Conservation (phyloP, 495 filamentous ascomycete genomes). For the Penicillium macrosclerotiorum region DNA sequence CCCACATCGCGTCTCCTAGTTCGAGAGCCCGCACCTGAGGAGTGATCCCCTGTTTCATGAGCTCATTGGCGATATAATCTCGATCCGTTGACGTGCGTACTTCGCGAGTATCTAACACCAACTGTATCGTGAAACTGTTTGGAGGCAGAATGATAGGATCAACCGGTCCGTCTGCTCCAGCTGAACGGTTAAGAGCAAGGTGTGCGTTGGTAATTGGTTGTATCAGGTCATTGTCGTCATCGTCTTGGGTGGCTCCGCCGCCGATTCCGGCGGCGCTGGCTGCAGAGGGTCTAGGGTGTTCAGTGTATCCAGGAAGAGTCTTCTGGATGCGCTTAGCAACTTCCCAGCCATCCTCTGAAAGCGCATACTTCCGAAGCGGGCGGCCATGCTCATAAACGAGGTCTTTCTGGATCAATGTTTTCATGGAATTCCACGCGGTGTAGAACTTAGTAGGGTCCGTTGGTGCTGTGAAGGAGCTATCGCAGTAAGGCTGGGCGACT, state of each 20-base stretch:
- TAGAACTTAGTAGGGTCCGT: slow-evolving; percentile 67
- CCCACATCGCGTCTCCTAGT: slow-evolving; percentile 78
- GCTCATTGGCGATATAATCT: slow-evolving; percentile 73
- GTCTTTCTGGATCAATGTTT: slow-evolving; percentile 70
- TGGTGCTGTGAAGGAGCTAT: slow-evolving; percentile 71
- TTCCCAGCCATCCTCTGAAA: slow-evolving; percentile 80
- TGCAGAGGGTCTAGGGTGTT: slow-evolving; percentile 19
- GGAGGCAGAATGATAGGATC: slow-evolving; percentile 60
- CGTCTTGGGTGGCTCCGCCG: neutral
- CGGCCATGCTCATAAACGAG: slow-evolving; percentile 70
- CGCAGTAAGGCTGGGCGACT: slow-evolving; percentile 68
- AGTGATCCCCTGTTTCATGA: slow-evolving; percentile 62
- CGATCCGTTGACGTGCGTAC: slow-evolving; percentile 72
- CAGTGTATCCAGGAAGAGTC: slow-evolving; percentile 30
- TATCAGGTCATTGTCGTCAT: slow-evolving; percentile 13
- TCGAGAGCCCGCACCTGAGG: slow-evolving; percentile 66
- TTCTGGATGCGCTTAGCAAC: slow-evolving; percentile 67
- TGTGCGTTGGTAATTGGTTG: neutral
- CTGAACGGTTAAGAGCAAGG: neutral
- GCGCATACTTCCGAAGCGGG: slow-evolving; percentile 63
- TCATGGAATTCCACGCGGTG: slow-evolving; percentile 87
- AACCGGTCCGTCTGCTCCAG: slow-evolving; percentile 10
- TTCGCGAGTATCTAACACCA: slow-evolving; percentile 77
- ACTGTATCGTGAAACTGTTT: slow-evolving; percentile 66
- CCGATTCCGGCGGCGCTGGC: slow-evolving; percentile 6